Base-by-base conservation (phyloP, 2,329 filamentous ascomycete species). In the Fusarium xyrophilum region DNA sequence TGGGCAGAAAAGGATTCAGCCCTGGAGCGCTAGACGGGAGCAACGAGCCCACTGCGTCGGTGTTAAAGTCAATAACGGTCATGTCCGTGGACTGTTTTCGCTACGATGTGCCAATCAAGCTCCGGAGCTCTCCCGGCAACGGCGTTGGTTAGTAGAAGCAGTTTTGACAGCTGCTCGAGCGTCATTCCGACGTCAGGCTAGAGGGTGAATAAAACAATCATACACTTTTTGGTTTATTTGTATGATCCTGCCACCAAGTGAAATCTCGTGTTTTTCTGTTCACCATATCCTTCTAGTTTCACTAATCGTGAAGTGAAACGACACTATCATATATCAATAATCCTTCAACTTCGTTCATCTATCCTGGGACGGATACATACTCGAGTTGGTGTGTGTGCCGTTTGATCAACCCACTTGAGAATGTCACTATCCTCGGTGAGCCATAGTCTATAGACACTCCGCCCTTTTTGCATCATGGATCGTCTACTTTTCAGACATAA, bases 111-210 rank as follows among this genome's bases (percentile, higher is more conserved):
- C 53, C 33, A 56, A 51, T 51, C 19, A 51, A 17, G 19, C 13
- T 1, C 21, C 1, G 53, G 53, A 30, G 25, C 2, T 15, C 5
- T 51, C 43, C 53, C 3, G n/a, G n/a, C 1, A 5, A 2, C 3
- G 1, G 5, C 14, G 47, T 46, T 46, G 51, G 51, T 5, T 27
- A 15, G 30, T 27, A 15, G 30, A 47, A 54, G 30, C 39, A n/a
- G 11, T 17, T 23, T 32, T 46, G 39, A 54, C 23, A 30, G 40
- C 19, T n/a, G 21, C 11, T 11, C 11, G 19, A 21, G 8, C 51
- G 51, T 54, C 51, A 54, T 54, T 27, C 51, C 47, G 28, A 54
- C 51, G 51, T 54, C 51, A 54, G 23, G 15, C n/a, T 5, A 3
- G 7, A 54, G 21, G 38, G 13, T 46, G 21, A 25, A 46, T 10